Conservation (phyloP, 768 basidiomycete species). For the Glaciozyma antarctica region DNA sequence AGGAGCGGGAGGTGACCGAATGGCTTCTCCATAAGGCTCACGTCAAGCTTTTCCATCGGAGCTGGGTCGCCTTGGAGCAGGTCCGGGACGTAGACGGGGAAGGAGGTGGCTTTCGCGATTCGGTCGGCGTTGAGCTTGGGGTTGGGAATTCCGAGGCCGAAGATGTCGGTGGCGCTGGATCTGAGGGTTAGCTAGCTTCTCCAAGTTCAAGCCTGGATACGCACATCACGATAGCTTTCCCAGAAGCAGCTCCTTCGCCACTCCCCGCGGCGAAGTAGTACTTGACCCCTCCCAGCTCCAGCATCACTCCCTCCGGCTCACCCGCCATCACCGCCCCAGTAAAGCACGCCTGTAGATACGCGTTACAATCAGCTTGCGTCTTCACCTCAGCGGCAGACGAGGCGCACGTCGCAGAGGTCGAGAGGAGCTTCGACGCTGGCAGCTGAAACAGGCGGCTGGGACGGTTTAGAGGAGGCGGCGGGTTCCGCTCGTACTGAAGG, state of each 20-base stretch:
- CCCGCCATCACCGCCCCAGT: neutral
- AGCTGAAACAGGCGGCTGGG: no score
- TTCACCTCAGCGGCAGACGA: no score
- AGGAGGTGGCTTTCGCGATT: neutral
- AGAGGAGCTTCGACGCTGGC: no score
- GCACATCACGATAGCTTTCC: slow-evolving; percentile 2
- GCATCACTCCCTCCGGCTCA: neutral
- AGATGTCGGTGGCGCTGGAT: slow-evolving; percentile 3
- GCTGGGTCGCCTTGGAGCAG: neutral
- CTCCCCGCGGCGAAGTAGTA: neutral
- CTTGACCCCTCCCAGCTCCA: neutral
- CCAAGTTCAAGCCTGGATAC: neutral
- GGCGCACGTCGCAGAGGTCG: no score
- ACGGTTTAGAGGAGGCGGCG: no score
- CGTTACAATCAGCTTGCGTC: neutral
- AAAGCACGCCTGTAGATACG: neutral
- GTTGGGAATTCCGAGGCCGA: slow-evolving; percentile 5
- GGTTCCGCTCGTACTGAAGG: no score
- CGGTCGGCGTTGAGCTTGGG: slow-evolving; percentile 3
- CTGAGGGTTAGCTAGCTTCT: neutral
- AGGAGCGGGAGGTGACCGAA: neutral
- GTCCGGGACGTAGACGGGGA: slow-evolving; percentile 1
- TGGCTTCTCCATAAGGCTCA: neutral
- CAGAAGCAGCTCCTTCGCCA: neutral
- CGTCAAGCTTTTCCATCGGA: neutral